Evolutionary conservation across 2,329 filamentous ascomycete genomes (phyloP), one percentile per base, ranked within the genome.

Genomic region (Ceratocystis harringtonii): DNA sequence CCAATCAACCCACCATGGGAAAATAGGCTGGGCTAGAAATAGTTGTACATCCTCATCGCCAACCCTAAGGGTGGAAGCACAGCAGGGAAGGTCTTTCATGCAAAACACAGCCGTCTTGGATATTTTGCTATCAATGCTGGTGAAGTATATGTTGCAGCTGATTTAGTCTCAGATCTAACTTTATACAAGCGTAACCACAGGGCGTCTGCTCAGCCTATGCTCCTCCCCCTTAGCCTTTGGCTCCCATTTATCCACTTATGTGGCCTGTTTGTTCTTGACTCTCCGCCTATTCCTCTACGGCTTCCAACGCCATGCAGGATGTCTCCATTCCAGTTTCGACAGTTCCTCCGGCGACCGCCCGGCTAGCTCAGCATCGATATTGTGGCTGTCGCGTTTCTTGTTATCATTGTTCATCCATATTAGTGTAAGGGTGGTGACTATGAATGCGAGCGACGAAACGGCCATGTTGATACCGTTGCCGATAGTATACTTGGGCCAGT

Each of bases 401-500:
- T 90, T 90, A 69, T 87, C 83, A 71, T 72, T 73, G 63, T 76
- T 77, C 79, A 88, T 87, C 82, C 83, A 90, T 1, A 80, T 69
- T 68, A 82, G 75, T 44, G 86, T 71, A 0, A 70, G 62, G 0
- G 79, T 77, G 4, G 77, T 76, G 2, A 80, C 65, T 1, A 89
- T 64, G 12, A 88, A 71, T 1, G 83, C 82, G 1, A 75, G 75
- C n/a, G 77, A 78, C n/a, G 78, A 78, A 0, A 83, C 84, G 0
- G 82, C 87, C 55, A 89, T 70, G 71, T 90, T 90, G 19, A 89
- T 71, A 0, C 86, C 86, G 71, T 89, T 90, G 0, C 87, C 87
- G 55, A 88, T 88, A 30, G 76, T 81, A 70, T 83, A 90, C 67
- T 87, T 74, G 0, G 87, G 87, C 0, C 70, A 80, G 70, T 90